Percentiles rank a stretch among this genome's conserved stretches.
Conservation (phyloP, 2,329 filamentous ascomycete genomes). For the Annulohypoxylon truncatum region DNA sequence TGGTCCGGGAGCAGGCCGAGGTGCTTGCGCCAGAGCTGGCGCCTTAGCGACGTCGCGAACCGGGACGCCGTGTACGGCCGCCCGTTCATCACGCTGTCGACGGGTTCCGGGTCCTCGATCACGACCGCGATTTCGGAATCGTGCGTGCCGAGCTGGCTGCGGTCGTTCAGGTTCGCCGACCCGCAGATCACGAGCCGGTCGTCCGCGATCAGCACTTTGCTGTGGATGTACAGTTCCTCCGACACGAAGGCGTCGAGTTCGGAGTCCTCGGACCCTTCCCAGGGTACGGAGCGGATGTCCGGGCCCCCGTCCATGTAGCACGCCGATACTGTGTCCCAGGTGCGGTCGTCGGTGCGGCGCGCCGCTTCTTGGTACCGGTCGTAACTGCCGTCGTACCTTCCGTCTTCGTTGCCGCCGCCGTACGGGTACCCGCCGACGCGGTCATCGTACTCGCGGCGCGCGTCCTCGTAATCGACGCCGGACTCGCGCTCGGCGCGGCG, state of each 20-base stretch:
- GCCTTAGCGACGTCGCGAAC: slow-evolving; percentile 83
- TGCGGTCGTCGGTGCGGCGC: slow-evolving; percentile 62
- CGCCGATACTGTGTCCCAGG: slow-evolving; percentile 80
- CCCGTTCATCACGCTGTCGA: slow-evolving; percentile 80
- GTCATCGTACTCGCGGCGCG: slow-evolving; percentile 72
- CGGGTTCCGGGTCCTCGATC: slow-evolving; percentile 79
- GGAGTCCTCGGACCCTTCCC: slow-evolving; percentile 64
- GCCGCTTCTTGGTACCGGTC: slow-evolving; percentile 79
- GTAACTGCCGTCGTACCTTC: slow-evolving; percentile 57
- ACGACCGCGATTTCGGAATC: slow-evolving; percentile 92
- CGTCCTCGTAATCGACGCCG: slow-evolving; percentile 75
- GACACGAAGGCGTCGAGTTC: slow-evolving; percentile 72
- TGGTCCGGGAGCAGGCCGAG: slow-evolving; percentile 85
- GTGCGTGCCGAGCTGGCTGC: slow-evolving; percentile 84
- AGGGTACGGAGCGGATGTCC: slow-evolving; percentile 71
- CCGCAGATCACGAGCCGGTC: slow-evolving; percentile 88
- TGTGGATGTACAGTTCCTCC: slow-evolving; percentile 80
- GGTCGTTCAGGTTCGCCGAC: slow-evolving; percentile 91
- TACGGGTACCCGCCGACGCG: slow-evolving; percentile 59
- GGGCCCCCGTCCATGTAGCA: slow-evolving; percentile 86
- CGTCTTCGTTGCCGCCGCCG: slow-evolving; percentile 42
- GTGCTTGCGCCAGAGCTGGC: slow-evolving; percentile 91
- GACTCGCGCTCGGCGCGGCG: slow-evolving; percentile 68
- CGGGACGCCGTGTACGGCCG: slow-evolving; percentile 75
- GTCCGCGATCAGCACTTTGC: slow-evolving; percentile 89